Base-by-base conservation (phyloP, 2,329 filamentous ascomycete species). In the Fonsecaea nubica region DNA sequence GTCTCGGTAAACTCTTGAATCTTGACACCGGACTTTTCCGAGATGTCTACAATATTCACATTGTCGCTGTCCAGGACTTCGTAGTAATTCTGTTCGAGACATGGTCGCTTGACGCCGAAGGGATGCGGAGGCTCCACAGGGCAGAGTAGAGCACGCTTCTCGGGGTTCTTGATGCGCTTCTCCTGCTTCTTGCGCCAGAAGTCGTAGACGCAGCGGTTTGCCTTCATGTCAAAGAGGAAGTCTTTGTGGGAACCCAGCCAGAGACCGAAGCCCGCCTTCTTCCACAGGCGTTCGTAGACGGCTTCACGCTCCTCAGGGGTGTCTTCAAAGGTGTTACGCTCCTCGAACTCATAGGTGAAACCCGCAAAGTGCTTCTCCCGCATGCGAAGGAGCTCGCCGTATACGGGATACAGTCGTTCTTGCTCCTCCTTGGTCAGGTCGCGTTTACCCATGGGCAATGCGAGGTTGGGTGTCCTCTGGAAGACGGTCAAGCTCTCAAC, bases 381-480 rank as follows among this genome's bases (percentile, higher is more conserved):
- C 53, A 70, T 64, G 2, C 62, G 57, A 15, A 72, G 40, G 25
- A 72, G 59, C 21, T 70, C 66, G 9, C 61, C 53, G 62, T 71
- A 71, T 0, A 30, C 60, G 5, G 68, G 62, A 21, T 69, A 66
- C 9, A 63, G 36, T 6, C 84, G 76, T 66, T 85, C 82, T 67
- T 82, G 80, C 69, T 85, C 83, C 65, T 82, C 80, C 10, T 74
- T 75, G 1, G 80, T 81, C 45, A 89, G 75, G 0, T 78, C 65
- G 2, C 78, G 77, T 65, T 85, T 81, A 2, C 81, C 79, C 86
- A 91, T 89, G 0, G 87, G 87, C 0, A 90, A 72, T 0, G 86
- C 85, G 3, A 89, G 76, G 69, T 90, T 91, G 0, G 89, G 89
- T 0, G 87, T 90, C 10, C 89, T 83, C 72, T 90, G 87, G 75